These are phyloP conservation scores for Tulasnella sp. DNA, from an alignment of 768 basidiomycete genomes.

Conservation along the genomic window DNA sequence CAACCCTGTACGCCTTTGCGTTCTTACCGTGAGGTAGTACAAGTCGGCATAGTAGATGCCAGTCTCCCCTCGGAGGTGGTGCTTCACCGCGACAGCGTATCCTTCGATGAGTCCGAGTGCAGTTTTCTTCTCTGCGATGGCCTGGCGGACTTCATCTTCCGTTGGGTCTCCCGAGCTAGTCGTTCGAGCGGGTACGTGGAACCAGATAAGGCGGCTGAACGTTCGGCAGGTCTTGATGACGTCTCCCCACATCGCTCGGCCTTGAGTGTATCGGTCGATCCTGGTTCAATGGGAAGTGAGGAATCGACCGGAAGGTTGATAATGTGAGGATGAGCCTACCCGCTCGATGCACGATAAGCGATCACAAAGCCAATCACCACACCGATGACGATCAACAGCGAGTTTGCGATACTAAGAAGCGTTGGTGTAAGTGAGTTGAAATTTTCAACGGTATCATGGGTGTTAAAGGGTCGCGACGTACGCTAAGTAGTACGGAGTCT, in stretches of 20 bases:
- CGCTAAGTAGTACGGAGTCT: conserved; percentile 8
- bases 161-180: not conserved
- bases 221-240: conserved; percentile 5
- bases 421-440: too few species aligned
- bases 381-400: not conserved
- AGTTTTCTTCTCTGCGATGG: conserved; percentile 3
- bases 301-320: not conserved
- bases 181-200: conserved; percentile 3
- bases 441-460: not conserved
- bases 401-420: not conserved
- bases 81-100: conserved; percentile 7
- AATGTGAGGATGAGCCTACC: not conserved
- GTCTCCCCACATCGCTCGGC: conserved; percentile 5
- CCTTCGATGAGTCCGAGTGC: conserved; percentile 10
- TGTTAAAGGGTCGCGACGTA: not conserved
- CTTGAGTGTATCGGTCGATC: conserved; percentile 1
- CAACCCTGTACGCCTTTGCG: not conserved
- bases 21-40: not conserved
- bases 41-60: conserved; percentile 10
- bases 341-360: not conserved
- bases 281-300: not conserved
- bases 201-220: conserved; percentile 1
- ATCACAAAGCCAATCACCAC: conserved; percentile 11
- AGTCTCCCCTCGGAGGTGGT: conserved; percentile 6
- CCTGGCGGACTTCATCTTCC: not conserved